Evolutionary conservation across 2,329 filamentous ascomycete genomes (phyloP).

Genomic region (Exophiala xenobiotica): DNA sequence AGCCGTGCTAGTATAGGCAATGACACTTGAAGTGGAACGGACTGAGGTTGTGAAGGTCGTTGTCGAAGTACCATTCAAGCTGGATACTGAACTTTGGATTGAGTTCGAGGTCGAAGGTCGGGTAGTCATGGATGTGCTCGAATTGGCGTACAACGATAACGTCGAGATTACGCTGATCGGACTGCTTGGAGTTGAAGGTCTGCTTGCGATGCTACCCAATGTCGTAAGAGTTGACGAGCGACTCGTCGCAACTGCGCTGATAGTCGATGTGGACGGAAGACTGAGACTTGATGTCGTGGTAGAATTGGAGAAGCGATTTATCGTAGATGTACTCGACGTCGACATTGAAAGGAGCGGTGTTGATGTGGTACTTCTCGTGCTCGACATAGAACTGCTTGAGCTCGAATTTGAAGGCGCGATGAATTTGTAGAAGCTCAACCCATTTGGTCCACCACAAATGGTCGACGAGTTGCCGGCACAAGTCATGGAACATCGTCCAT

Average conservation of each 20-base stretch:
- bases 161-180: neutral
- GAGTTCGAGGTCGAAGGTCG: neutral
- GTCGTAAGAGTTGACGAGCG: neutral
- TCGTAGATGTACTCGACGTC: neutral
- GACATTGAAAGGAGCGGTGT: neutral
- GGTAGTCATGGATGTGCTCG: neutral
- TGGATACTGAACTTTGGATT: no score
- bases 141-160: neutral
- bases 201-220: neutral
- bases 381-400: slow-evolving; percentile 2
- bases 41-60: neutral
- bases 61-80: neutral
- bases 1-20: neutral
- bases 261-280: neutral
- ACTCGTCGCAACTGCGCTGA: neutral
- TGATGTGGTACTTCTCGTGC: neutral
- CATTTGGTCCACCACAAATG: slow-evolving; percentile 32
- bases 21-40: neutral
- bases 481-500: slow-evolving; percentile 25
- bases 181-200: neutral
- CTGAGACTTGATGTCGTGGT: neutral
- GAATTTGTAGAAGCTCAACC: slow-evolving; percentile 28
- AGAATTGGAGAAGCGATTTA: neutral
- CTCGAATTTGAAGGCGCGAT: slow-evolving; percentile 11
- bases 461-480: slow-evolving; percentile 31